phyloP scores from a whole-genome alignment of 305 asterid species.

The Rubia peregrina region DNA sequence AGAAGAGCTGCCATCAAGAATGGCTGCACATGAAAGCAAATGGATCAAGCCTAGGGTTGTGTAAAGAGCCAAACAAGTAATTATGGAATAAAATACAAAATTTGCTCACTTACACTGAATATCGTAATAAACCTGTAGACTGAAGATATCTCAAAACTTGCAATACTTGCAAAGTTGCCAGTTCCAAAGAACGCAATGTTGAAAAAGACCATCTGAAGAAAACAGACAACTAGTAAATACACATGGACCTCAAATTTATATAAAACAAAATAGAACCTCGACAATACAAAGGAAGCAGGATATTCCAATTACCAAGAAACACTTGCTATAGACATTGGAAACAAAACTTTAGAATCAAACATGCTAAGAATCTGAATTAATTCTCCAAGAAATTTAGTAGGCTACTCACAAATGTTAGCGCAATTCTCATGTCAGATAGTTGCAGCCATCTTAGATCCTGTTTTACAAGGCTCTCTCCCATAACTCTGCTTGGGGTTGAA shows the following conservation, averaged over 20 bases:
- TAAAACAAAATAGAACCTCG: not conserved
- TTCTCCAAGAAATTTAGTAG: not conserved
- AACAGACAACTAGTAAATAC: conserved; percentile 2
- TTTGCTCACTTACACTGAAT: conserved; percentile 70
- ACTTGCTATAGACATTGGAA: not conserved
- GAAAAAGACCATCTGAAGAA: conserved; percentile 82
- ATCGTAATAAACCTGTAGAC: conserved; percentile 92
- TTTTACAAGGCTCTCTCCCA: conserved; percentile 39
- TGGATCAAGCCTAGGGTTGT: conserved; percentile 16
- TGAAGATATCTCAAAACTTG: conserved; percentile 95
- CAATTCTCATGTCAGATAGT: conserved; percentile 76
- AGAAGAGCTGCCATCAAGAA: conserved; percentile 96
- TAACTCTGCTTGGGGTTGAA: conserved; percentile 31
- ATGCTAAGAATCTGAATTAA: not conserved
- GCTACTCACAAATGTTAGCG: conserved; percentile 75
- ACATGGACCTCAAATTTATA: not conserved
- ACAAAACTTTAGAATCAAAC: not conserved
- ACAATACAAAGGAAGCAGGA: not conserved
- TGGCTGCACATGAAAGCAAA: conserved; percentile 58
- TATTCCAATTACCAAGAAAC: not conserved
- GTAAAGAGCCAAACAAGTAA: conserved; percentile 3
- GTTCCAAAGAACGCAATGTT: conserved; percentile 97
- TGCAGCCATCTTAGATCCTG: conserved; percentile 50
- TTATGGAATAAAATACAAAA: not conserved
- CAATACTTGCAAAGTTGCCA: conserved; percentile 94